A percentile compares a stretch with the other conserved stretches of the same genome.
Evolutionary conservation across 202 grass and related monocot genomes (phyloP).

Genomic region (Digitaria exilis): DNA sequence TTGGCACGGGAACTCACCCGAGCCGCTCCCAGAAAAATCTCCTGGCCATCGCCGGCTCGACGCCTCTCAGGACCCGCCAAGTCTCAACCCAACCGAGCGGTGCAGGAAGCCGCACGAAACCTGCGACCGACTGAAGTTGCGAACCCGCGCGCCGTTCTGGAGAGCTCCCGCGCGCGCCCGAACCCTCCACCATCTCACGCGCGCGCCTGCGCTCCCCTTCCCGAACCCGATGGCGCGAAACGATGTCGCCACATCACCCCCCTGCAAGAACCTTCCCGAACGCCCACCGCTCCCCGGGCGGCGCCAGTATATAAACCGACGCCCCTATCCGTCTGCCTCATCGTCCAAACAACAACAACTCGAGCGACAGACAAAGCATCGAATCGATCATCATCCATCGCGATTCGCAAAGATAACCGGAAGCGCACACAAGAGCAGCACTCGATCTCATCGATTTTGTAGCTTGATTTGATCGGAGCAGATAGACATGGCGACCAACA

Average conservation of each 20-base stretch:
- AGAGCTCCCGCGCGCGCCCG: constrained; percentile 40
- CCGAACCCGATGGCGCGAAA: background rate
- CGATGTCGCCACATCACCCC: constrained; percentile 27
- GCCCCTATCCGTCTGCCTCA: background rate
- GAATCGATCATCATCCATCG: background rate
- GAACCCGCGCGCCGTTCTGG: constrained; percentile 28
- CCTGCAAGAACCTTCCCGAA: constrained; percentile 54
- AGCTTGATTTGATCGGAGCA: background rate
- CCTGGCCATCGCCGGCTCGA: background rate
- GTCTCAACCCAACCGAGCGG: background rate
- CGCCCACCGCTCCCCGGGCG: background rate
- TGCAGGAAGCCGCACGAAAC: constrained; percentile 24
- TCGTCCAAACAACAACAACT: background rate
- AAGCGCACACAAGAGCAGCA: too few species aligned
- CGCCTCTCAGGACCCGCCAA: background rate
- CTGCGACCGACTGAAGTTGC: constrained; percentile 29
- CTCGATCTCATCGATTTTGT: background rate
- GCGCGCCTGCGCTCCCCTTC: background rate
- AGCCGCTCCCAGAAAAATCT: background rate
- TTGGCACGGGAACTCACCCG: constrained; percentile 19
- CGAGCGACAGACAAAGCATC: background rate
- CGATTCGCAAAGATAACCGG: background rate
- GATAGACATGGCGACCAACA: constrained; percentile 39
- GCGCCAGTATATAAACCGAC: constrained; percentile 28
- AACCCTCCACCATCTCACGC: constrained; percentile 44